These are phyloP conservation scores for Hydnomerulius pinastri DNA, from an alignment of 768 basidiomycete genomes.

Conservation along the genomic window DNA sequence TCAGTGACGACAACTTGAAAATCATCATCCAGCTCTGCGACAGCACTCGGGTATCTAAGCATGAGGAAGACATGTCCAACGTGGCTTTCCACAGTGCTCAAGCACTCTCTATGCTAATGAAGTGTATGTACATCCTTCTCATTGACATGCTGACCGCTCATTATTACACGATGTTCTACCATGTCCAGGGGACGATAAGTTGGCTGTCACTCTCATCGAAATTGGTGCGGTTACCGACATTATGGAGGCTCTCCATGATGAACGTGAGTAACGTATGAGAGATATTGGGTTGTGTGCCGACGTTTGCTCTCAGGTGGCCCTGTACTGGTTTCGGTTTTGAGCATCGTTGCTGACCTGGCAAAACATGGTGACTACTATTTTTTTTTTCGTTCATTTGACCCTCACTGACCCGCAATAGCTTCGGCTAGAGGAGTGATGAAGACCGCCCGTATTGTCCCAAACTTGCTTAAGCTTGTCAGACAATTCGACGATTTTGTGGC, in stretches of 20 bases:
- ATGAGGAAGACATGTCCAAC: slow-evolving; percentile 19
- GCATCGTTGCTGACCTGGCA: slow-evolving; percentile 17
- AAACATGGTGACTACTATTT: slow-evolving; percentile 10
- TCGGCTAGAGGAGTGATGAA: slow-evolving; percentile 13
- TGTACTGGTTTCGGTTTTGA: slow-evolving; percentile 24
- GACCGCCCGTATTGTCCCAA: slow-evolving; percentile 3
- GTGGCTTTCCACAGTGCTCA: slow-evolving; percentile 26
- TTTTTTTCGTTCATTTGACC: not conserved
- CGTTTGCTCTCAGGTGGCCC: slow-evolving; percentile 11
- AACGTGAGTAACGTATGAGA: slow-evolving; percentile 8
- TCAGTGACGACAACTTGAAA: slow-evolving; percentile 19
- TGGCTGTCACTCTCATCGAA: slow-evolving; percentile 16
- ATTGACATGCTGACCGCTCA: not conserved
- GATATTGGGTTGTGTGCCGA: not conserved
- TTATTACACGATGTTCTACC: not conserved
- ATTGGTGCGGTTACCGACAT: slow-evolving; percentile 21
- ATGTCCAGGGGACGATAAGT: slow-evolving; percentile 10
- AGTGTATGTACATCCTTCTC: slow-evolving; percentile 12
- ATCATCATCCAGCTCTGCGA: slow-evolving; percentile 22
- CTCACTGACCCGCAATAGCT: not conserved
- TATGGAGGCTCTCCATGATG: slow-evolving; percentile 12
- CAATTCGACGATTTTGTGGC: slow-evolving; percentile 31
- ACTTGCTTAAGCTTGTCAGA: slow-evolving; percentile 21
- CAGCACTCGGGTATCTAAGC: not conserved
- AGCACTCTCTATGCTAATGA: slow-evolving; percentile 27